Conservation (phyloP, 2,329 filamentous ascomycete species). For the Curvularia eragrostidis region DNA sequence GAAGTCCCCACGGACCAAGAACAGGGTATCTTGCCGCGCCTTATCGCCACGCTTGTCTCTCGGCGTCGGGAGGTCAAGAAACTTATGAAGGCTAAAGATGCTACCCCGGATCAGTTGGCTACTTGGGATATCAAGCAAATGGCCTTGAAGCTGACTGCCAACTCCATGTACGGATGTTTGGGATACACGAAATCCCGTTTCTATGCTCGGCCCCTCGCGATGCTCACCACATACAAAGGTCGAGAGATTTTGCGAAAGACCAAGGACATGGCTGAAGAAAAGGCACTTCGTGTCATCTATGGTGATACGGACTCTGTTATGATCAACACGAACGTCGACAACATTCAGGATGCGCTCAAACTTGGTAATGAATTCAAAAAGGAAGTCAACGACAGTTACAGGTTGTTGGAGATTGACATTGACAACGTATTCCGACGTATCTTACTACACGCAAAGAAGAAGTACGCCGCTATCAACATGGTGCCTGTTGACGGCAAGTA, state of each 20-base stretch:
- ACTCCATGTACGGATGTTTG: conserved; percentile 99
- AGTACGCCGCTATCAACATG: conserved; percentile 96
- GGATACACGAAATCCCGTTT: conserved; percentile 97
- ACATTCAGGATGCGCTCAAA: conserved; percentile 85
- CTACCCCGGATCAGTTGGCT: conserved; percentile 83
- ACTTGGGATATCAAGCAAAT: conserved; percentile 99
- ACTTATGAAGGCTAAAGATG: conserved; percentile 92
- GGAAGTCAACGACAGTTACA: conserved; percentile 92
- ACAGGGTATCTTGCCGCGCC: conserved; percentile 83
- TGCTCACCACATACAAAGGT: conserved; percentile 96
- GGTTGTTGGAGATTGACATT: conserved; percentile 93
- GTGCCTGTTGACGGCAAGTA: conserved; percentile 88
- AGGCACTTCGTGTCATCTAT: conserved; percentile 93
- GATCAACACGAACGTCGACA: conserved; percentile 99
- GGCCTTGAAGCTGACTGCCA: conserved; percentile 94
- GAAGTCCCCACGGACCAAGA: conserved; percentile 80
- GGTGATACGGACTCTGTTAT: conserved; percentile 99
- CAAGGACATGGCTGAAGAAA: conserved; percentile 92
- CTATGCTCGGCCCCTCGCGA: conserved; percentile 91
- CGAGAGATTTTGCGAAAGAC: conserved; percentile 96
- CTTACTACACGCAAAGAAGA: conserved; percentile 96
- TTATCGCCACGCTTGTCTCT: conserved; percentile 90
- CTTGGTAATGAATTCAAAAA: conserved; percentile 95
- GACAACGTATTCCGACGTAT: conserved; percentile 96
- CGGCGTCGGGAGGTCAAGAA: conserved; percentile 92